Conservation (phyloP, 345 rosid genomes). For the Gossypium herbaceum region DNA sequence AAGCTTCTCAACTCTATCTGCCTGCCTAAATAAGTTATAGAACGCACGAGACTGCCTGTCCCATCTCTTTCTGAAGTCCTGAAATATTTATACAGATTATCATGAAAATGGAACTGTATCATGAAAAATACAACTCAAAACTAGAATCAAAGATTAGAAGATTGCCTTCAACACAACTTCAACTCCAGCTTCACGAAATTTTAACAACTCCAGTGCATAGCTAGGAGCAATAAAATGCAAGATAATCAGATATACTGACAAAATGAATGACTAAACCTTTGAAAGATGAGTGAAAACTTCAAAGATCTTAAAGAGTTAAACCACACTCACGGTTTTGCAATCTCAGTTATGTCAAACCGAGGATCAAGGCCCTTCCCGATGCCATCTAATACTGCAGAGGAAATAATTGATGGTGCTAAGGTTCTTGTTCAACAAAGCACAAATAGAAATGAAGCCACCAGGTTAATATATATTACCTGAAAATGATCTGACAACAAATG, state of each 20-base stretch:
- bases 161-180: slow-evolving; percentile 85
- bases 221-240: slow-evolving; percentile 38
- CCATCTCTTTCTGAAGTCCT: slow-evolving; percentile 93
- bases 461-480: slow-evolving; percentile 50
- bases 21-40: slow-evolving; percentile 93
- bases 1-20: slow-evolving; percentile 89
- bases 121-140: slow-evolving; percentile 6
- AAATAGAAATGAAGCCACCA: slow-evolving; percentile 5
- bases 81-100: slow-evolving; percentile 26
- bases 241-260: slow-evolving; percentile 15
- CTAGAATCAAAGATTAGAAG: slow-evolving; percentile 17
- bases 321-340: slow-evolving; percentile 86
- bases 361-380: slow-evolving; percentile 99
- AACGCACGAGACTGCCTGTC: slow-evolving; percentile 91
- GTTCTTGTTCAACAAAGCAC: slow-evolving; percentile 17
- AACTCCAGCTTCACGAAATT: slow-evolving; percentile 91
- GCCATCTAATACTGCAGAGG: slow-evolving; percentile 82
- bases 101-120: slow-evolving; percentile 3
- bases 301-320: not conserved
- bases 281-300: slow-evolving; percentile 1
- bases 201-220: slow-evolving; percentile 88
- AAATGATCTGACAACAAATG: slow-evolving; percentile 98
- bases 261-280: not conserved
- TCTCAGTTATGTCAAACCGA: slow-evolving; percentile 93
- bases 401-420: slow-evolving; percentile 6